These are phyloP conservation scores for Fusarium chaquense DNA, from an alignment of 2,329 filamentous ascomycete species.

Conservation along the genomic window DNA sequence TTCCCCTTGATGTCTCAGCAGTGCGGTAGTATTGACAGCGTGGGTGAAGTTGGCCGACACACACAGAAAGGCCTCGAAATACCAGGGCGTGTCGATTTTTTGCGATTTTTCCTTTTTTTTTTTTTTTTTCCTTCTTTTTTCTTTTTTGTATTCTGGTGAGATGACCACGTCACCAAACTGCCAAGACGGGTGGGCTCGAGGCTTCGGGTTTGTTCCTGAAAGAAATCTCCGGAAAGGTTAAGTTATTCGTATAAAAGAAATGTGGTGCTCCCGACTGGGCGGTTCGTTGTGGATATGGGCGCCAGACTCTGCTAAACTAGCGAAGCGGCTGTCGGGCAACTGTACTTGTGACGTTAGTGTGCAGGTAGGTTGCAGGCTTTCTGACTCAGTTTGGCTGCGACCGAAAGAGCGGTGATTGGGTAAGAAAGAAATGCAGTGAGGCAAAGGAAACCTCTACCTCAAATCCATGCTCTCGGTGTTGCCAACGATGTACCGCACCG, in stretches of 20 bases:
- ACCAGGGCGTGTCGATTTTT: neutral
- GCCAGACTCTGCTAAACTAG: slow-evolving; percentile 31
- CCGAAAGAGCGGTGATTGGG: slow-evolving; percentile 23
- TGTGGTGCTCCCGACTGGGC: slow-evolving; percentile 38
- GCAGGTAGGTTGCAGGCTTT: slow-evolving; percentile 13
- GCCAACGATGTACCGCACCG: neutral
- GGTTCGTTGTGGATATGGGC: slow-evolving; percentile 43
- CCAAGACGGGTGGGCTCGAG: slow-evolving; percentile 27
- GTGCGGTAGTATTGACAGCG: neutral
- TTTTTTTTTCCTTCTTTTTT: neutral
- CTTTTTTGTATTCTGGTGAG: neutral
- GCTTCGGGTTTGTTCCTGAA: slow-evolving; percentile 32
- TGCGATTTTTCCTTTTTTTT: neutral
- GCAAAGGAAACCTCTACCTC: slow-evolving; percentile 22
- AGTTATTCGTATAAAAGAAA: slow-evolving; percentile 32
- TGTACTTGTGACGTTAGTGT: slow-evolving; percentile 27
- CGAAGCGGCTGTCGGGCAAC: slow-evolving; percentile 31
- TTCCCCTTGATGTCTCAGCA: slow-evolving; percentile 12
- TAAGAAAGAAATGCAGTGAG: neutral
- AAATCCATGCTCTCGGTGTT: slow-evolving; percentile 15
- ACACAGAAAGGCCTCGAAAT: neutral
- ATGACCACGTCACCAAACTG: neutral
- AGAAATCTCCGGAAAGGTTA: slow-evolving; percentile 39
- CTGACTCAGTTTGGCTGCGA: slow-evolving; percentile 21
- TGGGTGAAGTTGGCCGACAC: slow-evolving; percentile 11